Conservation (phyloP, 495 filamentous ascomycete species). For the Ascodesmis nigricans region DNA sequence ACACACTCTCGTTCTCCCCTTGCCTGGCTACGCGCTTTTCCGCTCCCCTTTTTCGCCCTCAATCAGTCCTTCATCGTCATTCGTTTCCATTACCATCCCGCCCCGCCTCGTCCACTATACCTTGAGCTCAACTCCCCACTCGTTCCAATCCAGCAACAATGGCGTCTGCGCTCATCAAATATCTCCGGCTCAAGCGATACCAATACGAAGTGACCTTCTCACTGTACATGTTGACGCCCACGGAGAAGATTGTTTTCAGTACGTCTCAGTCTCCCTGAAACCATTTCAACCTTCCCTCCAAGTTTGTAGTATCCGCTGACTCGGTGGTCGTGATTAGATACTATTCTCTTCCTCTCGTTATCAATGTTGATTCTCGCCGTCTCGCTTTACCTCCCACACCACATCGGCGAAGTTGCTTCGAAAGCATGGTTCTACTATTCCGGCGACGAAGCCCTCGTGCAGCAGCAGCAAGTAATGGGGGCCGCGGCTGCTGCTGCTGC, state of each 20-base stretch:
- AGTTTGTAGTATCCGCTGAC: neutral
- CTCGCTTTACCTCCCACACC: constrained; percentile 79
- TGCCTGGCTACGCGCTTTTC: no score
- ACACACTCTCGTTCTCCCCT: no score
- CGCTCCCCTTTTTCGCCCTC: constrained; percentile 10
- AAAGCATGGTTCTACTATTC: constrained; percentile 88
- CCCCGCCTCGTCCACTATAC: no score
- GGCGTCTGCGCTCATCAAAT: constrained; percentile 35
- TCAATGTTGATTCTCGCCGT: constrained; percentile 65
- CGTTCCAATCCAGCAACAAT: no score
- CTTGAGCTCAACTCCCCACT: no score
- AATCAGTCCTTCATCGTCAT: constrained; percentile 9
- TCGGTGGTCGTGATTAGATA: constrained; percentile 38
- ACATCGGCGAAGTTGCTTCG: constrained; percentile 51
- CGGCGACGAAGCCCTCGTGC: constrained; percentile 41
- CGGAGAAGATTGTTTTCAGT: constrained; percentile 75
- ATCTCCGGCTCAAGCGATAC: constrained; percentile 59
- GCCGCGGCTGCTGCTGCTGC: no score
- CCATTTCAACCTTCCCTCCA: neutral
- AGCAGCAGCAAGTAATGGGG: no score
- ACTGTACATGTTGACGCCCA: constrained; percentile 68
- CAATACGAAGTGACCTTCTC: constrained; percentile 73
- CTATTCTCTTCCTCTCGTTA: constrained; percentile 67
- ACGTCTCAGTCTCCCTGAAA: constrained; percentile 21
- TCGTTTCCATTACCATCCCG: no score